Conservation (phyloP, 495 filamentous ascomycete species). For the Talaromyces ruber region DNA sequence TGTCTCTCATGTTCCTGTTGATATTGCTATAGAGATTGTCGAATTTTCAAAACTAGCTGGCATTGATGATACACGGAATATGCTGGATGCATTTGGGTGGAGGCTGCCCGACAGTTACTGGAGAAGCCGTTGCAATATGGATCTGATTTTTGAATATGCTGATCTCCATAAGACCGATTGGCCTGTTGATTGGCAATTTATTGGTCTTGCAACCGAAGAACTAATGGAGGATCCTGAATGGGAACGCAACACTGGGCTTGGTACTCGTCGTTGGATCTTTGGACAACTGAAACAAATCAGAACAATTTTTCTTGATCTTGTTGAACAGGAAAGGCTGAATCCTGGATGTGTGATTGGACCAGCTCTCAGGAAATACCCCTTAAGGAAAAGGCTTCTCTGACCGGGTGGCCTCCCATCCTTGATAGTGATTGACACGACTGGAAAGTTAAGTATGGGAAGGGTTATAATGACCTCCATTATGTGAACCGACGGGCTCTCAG, state of each 20-base stretch:
- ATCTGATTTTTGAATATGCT: conserved; percentile 6
- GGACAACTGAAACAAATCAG: neutral
- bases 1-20: neutral
- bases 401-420: neutral
- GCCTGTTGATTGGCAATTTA: conserved; percentile 1
- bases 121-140: neutral
- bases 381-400: neutral
- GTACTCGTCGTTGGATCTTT: conserved; percentile 5
- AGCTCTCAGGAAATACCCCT: neutral
- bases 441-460: neutral
- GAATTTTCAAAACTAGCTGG: neutral
- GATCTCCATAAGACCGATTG: neutral
- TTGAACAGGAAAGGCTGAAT: neutral
- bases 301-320: neutral
- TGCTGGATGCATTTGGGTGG: conserved; percentile 4
- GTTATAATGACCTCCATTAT: neutral
- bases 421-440: neutral
- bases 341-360: neutral
- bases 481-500: neutral
- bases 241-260: neutral
- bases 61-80: neutral
- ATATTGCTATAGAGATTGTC: conserved; percentile 3
- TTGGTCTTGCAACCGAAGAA: conserved; percentile 1
- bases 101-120: conserved; percentile 5
- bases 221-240: neutral